A percentile compares a stretch with the other conserved stretches of the same genome.
Conservation (phyloP, 495 filamentous ascomycete genomes). For the Trichoderma virens region DNA sequence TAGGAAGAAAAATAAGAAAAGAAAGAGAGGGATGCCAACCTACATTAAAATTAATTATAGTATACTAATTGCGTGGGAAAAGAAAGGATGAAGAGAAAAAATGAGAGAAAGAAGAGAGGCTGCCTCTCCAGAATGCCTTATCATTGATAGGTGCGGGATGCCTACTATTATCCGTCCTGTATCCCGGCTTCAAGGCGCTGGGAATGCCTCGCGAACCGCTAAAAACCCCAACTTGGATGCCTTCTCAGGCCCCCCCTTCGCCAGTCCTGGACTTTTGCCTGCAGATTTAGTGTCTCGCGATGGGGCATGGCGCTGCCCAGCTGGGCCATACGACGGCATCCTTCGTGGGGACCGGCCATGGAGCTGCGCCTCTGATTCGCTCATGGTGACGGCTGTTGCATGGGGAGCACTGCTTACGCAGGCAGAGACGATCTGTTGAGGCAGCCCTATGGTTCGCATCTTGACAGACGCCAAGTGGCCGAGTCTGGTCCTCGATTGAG, state of each 20-base stretch:
- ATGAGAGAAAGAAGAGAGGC: neutral
- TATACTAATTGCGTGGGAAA: neutral
- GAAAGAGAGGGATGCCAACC: neutral
- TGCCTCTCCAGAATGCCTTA: slow-evolving; percentile 4
- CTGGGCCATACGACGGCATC: neutral
- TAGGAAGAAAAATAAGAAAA: neutral
- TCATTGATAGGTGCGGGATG: neutral
- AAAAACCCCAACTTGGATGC: neutral
- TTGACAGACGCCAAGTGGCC: neutral
- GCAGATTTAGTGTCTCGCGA: neutral
- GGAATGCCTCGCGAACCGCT: neutral
- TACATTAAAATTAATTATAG: neutral
- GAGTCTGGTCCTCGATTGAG: neutral
- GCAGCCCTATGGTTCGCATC: slow-evolving; percentile 9
- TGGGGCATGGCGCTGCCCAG: neutral
- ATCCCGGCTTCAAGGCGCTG: neutral
- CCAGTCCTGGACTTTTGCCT: neutral
- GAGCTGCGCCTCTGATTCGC: slow-evolving; percentile 7
- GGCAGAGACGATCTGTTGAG: slow-evolving; percentile 5
- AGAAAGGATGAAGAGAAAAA: neutral
- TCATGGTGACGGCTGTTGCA: slow-evolving; percentile 7
- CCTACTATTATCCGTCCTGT: neutral
- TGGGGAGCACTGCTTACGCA: slow-evolving; percentile 7
- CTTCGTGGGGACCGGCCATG: neutral
- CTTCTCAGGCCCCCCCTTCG: neutral